A percentile compares a stretch with the other conserved stretches of the same genome.
These are phyloP conservation scores for Ramaria sp. DNA, from an alignment of 768 basidiomycete species.

Conservation along the genomic window DNA sequence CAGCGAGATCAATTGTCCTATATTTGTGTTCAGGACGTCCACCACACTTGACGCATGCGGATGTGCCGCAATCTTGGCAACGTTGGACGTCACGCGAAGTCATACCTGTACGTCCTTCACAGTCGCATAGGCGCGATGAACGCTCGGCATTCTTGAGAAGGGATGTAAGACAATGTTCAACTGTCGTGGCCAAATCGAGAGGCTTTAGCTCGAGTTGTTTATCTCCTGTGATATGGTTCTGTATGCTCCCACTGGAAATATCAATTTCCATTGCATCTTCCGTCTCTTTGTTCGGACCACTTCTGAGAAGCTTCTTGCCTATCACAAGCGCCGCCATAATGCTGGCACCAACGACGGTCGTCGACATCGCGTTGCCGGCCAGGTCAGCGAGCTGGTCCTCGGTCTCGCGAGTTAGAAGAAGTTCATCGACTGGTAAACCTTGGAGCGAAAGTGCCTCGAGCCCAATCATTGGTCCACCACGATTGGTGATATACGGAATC, in stretches of 20 bases:
- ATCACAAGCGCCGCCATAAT: constrained; percentile 74
- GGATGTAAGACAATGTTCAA: constrained; percentile 33
- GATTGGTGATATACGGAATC: constrained; percentile 94
- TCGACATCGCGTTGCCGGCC: constrained; percentile 96
- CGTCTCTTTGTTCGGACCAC: constrained; percentile 30
- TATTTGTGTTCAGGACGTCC: constrained; percentile 86
- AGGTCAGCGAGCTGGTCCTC: constrained; percentile 91
- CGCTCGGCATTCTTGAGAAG: constrained; percentile 55
- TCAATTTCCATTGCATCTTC: constrained; percentile 44
- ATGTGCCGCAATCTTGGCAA: constrained; percentile 67
- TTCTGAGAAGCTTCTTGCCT: constrained; percentile 54
- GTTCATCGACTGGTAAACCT: constrained; percentile 85
- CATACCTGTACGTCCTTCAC: constrained; percentile 79
- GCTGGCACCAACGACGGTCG: constrained; percentile 88
- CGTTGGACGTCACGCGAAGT: constrained; percentile 53
- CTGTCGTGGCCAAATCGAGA: constrained; percentile 52
- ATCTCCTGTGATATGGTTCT: constrained; percentile 60
- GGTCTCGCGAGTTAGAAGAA: constrained; percentile 84
- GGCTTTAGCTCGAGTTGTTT: constrained; percentile 52
- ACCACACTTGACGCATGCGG: constrained; percentile 78
- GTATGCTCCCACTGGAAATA: constrained; percentile 16
- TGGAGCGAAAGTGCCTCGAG: constrained; percentile 90
- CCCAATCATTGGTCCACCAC: constrained; percentile 93
- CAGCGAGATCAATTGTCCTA: constrained; percentile 37
- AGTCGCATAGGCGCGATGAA: constrained; percentile 77